Percentiles rank a stretch among this genome's conserved stretches.
Evolutionary conservation across 2,329 filamentous ascomycete species (phyloP).

Genomic region (Aureobasidium sp.): DNA sequence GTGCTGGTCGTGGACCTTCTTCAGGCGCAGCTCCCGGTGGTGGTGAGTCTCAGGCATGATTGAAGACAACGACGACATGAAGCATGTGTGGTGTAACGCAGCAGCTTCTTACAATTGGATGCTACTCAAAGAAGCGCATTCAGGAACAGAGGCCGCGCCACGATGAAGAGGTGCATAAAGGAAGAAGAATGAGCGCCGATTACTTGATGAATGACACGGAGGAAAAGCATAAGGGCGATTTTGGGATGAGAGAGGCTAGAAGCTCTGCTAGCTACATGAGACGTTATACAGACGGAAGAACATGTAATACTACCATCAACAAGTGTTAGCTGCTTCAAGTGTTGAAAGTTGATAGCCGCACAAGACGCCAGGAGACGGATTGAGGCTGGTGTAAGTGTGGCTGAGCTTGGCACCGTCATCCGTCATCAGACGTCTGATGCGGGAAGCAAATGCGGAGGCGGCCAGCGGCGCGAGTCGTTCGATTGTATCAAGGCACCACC

Average conservation of each 20-base stretch:
- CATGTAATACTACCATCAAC: conserved; percentile 7
- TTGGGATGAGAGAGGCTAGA: conserved; percentile 6
- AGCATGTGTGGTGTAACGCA: not conserved
- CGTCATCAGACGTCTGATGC: conserved; percentile 1
- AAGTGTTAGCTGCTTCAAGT: not conserved
- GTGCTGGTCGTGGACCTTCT: conserved; percentile 12
- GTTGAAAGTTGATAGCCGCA: not conserved
- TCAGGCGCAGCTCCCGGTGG: conserved; percentile 11
- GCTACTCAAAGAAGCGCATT: conserved; percentile 2
- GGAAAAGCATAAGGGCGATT: conserved; percentile 4
- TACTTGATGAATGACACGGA: conserved; percentile 8
- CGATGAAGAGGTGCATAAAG: conserved; percentile 1
- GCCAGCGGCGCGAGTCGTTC: not conserved
- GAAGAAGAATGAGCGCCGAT: not conserved
- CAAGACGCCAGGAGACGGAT: not conserved
- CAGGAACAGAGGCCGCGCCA: not conserved
- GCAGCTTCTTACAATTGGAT: not conserved
- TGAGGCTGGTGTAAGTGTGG: conserved; percentile 3
- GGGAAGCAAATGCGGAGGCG: conserved; percentile 9
- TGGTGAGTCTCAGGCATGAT: conserved; percentile 12
- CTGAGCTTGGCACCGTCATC: conserved; percentile 11
- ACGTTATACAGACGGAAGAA: conserved; percentile 11
- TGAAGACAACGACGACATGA: conserved; percentile 1
- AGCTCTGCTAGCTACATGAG: conserved; percentile 8
- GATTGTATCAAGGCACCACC: not conserved